These are phyloP conservation scores for Dothistroma pini DNA, from an alignment of 2,329 filamentous ascomycete genomes.

Conservation along the genomic window DNA sequence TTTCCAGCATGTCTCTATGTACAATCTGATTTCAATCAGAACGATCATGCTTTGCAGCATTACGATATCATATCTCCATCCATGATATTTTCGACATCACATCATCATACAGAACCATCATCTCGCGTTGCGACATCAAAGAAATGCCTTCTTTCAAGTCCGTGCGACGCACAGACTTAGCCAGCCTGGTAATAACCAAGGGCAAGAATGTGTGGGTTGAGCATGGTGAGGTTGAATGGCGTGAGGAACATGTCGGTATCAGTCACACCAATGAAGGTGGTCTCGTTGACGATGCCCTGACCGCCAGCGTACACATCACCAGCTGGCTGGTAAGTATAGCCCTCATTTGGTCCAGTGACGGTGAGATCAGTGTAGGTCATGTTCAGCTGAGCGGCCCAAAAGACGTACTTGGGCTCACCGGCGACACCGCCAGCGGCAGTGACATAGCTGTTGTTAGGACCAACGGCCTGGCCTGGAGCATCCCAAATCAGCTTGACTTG, in stretches of 20 bases:
- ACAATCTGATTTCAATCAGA: neutral
- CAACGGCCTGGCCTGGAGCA: slow-evolving; percentile 61
- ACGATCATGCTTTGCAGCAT: neutral
- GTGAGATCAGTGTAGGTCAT: slow-evolving; percentile 55
- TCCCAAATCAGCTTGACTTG: slow-evolving; percentile 72
- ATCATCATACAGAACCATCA: neutral
- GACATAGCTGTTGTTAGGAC: slow-evolving; percentile 79
- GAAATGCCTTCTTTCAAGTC: neutral
- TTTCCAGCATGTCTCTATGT: neutral
- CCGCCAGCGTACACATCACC: slow-evolving; percentile 64
- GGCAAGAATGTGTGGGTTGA: slow-evolving; percentile 74
- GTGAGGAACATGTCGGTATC: slow-evolving; percentile 66
- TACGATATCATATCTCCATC: neutral
- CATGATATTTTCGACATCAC: neutral
- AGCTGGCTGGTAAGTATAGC: slow-evolving; percentile 70
- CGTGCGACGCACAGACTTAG: slow-evolving; percentile 37
- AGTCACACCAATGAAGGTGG: slow-evolving; percentile 74
- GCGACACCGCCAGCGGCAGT: slow-evolving; percentile 53
- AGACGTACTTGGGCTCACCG: slow-evolving; percentile 60
- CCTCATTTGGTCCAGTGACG: slow-evolving; percentile 59
- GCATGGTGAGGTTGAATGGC: slow-evolving; percentile 68
- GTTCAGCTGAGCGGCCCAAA: slow-evolving; percentile 71
- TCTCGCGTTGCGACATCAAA: neutral
- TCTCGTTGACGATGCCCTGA: slow-evolving; percentile 65
- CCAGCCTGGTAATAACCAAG: slow-evolving; percentile 75